These are phyloP conservation scores for Diaporthe sp. DNA, from an alignment of 2,329 filamentous ascomycete genomes.

Conservation along the genomic window DNA sequence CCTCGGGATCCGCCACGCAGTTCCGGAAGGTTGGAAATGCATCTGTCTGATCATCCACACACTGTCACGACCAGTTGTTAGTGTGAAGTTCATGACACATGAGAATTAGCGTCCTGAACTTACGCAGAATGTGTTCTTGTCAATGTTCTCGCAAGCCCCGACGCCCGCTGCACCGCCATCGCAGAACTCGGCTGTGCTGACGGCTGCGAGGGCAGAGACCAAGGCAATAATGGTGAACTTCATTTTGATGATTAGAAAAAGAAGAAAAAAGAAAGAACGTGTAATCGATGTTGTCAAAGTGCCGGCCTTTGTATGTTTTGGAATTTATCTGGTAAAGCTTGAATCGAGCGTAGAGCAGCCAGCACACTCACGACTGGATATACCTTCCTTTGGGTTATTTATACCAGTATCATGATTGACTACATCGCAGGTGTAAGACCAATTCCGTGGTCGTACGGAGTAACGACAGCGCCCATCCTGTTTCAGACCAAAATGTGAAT, in stretches of 20 bases:
- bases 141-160: not conserved
- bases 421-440: too few relatives aligned
- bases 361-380: too few relatives aligned
- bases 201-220: not conserved
- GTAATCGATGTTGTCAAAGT: not conserved
- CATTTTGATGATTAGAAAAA: not conserved
- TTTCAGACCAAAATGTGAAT: slow-evolving; percentile 1
- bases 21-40: not conserved
- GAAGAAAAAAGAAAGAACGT: not conserved
- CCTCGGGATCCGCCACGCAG: not conserved
- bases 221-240: not conserved
- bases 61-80: not conserved
- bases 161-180: not conserved
- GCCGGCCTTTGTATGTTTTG: not conserved
- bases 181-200: slow-evolving; percentile 5
- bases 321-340: not conserved
- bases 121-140: not conserved
- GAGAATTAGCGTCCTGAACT: not conserved
- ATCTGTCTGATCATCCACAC: slow-evolving; percentile 1
- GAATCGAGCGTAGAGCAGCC: not conserved
- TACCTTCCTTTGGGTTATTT: not conserved
- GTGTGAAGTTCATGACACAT: too few relatives aligned
- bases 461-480: too few relatives aligned
- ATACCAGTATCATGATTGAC: not conserved
- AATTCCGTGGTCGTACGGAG: too few relatives aligned